phyloP scores from a whole-genome alignment of 179 eudicot species.

The Heliamphora pulchella region DNA sequence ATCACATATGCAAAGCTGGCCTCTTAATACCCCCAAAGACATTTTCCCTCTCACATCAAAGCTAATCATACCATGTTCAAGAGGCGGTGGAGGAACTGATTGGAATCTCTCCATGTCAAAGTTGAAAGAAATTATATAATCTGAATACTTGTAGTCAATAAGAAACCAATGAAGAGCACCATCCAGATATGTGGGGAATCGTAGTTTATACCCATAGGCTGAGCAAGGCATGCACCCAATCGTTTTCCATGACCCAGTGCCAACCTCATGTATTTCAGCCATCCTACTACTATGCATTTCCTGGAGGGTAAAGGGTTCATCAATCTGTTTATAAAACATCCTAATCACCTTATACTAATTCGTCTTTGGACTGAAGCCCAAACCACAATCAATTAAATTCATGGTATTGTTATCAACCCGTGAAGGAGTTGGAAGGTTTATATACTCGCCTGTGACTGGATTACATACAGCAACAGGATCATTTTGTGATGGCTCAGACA shows the following conservation, averaged over 20 bases:
- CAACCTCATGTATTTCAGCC: constrained; percentile 10
- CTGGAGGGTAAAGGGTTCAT: not conserved
- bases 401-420: not conserved
- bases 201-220: no score
- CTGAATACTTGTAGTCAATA: not conserved
- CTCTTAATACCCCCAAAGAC: not conserved
- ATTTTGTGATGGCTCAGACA: constrained; percentile 8
- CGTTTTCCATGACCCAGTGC: constrained; percentile 7
- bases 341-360: constrained; percentile 13
- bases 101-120: not conserved
- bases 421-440: not conserved
- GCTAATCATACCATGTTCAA: not conserved
- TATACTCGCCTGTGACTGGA: constrained; percentile 10
- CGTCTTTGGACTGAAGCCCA: constrained; percentile 4
- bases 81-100: constrained; percentile 1
- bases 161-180: constrained; percentile 10
- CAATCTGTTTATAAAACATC: not conserved
- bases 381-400: not conserved
- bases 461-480: constrained; percentile 9
- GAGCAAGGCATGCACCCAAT: not conserved
- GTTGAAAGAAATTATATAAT: not conserved
- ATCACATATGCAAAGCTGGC: constrained; percentile 2
- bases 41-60: no score
- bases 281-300: not conserved
- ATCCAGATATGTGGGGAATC: not conserved